These are phyloP conservation scores for Solanum sitiens DNA, from an alignment of 257 asterid species.

Conservation along the genomic window DNA sequence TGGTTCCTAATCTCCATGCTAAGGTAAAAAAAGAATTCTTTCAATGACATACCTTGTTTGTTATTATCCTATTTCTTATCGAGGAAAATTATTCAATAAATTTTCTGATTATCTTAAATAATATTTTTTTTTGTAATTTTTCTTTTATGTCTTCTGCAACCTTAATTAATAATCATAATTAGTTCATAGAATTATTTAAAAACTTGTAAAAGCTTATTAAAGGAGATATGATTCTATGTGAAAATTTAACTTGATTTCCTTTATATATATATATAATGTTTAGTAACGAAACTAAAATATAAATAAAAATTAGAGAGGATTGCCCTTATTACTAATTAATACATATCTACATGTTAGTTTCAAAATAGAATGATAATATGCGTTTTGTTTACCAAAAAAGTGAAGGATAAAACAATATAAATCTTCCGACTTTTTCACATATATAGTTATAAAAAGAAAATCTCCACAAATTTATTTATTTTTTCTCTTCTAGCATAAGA, in stretches of 20 bases:
- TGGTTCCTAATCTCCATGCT: constrained; percentile 76
- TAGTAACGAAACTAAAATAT: too few species aligned
- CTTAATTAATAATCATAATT: neutral
- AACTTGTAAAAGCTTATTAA: neutral
- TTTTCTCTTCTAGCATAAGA: neutral
- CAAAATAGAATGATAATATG: neutral
- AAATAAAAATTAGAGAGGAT: neutral
- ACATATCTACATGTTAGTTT: neutral
- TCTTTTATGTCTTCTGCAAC: neutral
- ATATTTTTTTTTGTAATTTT: neutral
- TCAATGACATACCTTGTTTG: neutral
- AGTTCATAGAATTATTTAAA: neutral
- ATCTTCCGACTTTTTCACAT: neutral
- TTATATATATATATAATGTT: too few species aligned
- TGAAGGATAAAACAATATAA: neutral
- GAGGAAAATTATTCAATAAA: neutral
- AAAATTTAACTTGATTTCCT: too few species aligned
- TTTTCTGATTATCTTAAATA: neutral
- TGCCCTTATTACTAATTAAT: neutral
- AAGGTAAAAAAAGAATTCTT: constrained; percentile 33
- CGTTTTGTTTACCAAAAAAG: neutral
- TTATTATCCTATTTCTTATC: neutral
- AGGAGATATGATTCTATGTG: neutral
- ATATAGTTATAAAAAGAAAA: neutral
- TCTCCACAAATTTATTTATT: neutral